These are phyloP conservation scores for Lachnellula subtilissima DNA, from an alignment of 2,329 filamentous ascomycete species.

Conservation along the genomic window DNA sequence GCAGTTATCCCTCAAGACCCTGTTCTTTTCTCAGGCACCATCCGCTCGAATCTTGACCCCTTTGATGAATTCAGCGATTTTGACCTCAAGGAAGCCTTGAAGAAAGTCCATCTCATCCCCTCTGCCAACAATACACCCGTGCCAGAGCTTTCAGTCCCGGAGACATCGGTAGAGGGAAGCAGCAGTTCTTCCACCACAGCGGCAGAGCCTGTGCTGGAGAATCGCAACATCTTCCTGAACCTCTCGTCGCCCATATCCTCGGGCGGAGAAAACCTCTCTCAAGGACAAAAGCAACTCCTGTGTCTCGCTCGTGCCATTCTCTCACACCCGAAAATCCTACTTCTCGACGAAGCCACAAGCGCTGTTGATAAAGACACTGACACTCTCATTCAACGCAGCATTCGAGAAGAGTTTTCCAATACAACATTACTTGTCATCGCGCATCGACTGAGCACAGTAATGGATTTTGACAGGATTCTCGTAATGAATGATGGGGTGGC, in stretches of 20 bases:
- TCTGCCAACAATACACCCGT: neutral
- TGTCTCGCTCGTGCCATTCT: constrained; percentile 85
- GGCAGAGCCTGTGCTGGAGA: neutral
- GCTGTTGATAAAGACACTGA: constrained; percentile 91
- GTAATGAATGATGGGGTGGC: constrained; percentile 87
- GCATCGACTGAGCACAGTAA: constrained; percentile 80
- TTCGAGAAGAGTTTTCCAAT: constrained; percentile 69
- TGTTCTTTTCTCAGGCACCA: constrained; percentile 80
- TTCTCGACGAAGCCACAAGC: constrained; percentile 91
- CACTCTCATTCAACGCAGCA: constrained; percentile 82
- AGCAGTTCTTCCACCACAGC: neutral
- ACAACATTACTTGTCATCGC: constrained; percentile 87
- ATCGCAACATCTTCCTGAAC: neutral
- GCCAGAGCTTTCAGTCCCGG: too few relatives aligned
- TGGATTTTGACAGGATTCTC: constrained; percentile 85
- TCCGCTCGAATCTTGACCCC: constrained; percentile 86
- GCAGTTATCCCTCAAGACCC: constrained; percentile 50
- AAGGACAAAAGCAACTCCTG: constrained; percentile 90
- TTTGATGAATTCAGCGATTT: constrained; percentile 81
- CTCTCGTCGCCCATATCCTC: neutral
- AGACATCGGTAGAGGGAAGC: neutral
- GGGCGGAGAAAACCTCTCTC: constrained; percentile 29
- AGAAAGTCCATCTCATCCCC: constrained; percentile 78
- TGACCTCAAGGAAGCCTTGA: constrained; percentile 76
- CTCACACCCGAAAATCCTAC: constrained; percentile 77